Evolutionary conservation across 1,284 basidiomycete genomes (phyloP).

Genomic region (Phellopilus nigrolimitatus): DNA sequence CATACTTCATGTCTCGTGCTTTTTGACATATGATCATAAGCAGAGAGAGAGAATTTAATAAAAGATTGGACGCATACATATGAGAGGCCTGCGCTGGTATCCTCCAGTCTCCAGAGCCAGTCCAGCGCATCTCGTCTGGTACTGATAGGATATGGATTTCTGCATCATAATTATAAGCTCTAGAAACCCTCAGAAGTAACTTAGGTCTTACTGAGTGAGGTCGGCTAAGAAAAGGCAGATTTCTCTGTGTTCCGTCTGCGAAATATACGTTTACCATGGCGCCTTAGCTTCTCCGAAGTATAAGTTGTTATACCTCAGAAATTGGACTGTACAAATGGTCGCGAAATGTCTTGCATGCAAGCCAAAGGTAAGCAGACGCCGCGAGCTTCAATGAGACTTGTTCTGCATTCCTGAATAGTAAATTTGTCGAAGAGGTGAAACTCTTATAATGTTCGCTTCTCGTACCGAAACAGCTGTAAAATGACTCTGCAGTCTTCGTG

Average conservation of each 20-base stretch:
- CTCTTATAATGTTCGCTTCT: neutral
- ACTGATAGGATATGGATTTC: conserved; percentile 1
- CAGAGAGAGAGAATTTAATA: neutral
- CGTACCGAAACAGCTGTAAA: neutral
- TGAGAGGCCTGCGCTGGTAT: neutral
- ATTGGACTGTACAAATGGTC: conserved; percentile 4
- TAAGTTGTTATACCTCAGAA: conserved; percentile 2
- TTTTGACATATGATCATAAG: neutral
- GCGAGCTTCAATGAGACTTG: conserved; percentile 14
- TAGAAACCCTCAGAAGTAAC: neutral
- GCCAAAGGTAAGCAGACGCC: conserved; percentile 7
- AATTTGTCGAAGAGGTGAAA: neutral
- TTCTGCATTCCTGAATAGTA: neutral
- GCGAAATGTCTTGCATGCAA: conserved; percentile 5
- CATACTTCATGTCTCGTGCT: conserved; percentile 1
- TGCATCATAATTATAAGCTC: neutral
- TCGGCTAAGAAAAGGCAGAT: conserved; percentile 4
- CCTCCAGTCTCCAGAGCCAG: conserved; percentile 14
- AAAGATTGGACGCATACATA: neutral
- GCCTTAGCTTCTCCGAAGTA: neutral
- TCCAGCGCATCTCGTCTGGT: conserved; percentile 7
- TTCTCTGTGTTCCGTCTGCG: conserved; percentile 4
- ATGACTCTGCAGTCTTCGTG: conserved; percentile 15
- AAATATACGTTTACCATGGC: neutral
- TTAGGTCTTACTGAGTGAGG: conserved; percentile 6